Percentiles rank a stretch among this genome's conserved stretches.
These are phyloP conservation scores for Stagonosporopsis tanaceti DNA, from an alignment of 2,329 filamentous ascomycete genomes.

Conservation along the genomic window DNA sequence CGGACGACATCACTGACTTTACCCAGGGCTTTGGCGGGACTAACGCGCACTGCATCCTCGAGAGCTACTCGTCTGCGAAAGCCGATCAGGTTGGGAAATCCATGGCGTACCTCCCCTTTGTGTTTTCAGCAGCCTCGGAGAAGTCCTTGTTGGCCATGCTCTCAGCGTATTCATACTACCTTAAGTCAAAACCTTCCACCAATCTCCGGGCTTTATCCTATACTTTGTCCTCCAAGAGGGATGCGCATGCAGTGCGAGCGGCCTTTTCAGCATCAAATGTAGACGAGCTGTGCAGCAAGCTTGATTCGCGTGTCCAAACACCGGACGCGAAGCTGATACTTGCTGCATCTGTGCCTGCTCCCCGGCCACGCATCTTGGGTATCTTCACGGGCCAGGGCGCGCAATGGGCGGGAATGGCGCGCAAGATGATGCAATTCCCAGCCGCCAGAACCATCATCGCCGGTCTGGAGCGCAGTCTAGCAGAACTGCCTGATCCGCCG, in stretches of 20 bases:
- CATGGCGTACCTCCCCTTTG: neutral
- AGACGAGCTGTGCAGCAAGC: neutral
- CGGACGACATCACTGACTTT: neutral
- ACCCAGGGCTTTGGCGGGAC: constrained; percentile 31
- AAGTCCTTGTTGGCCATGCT: neutral
- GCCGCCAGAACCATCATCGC: constrained; percentile 18
- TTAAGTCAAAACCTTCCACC: neutral
- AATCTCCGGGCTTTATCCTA: constrained; percentile 2
- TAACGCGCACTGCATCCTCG: constrained; percentile 36
- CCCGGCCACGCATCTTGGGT: neutral
- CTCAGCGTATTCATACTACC: neutral
- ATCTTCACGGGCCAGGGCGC: constrained; percentile 44
- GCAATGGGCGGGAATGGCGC: constrained; percentile 38
- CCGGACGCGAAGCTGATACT: neutral
- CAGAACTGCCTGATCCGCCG: constrained; percentile 16
- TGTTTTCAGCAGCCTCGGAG: constrained; percentile 18
- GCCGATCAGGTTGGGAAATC: neutral
- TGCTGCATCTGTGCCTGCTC: neutral
- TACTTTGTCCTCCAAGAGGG: constrained; percentile 8
- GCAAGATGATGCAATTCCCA: constrained; percentile 26
- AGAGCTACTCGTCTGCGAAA: constrained; percentile 6
- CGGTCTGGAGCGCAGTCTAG: constrained; percentile 17
- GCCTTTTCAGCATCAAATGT: neutral
- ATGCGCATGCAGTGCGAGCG: neutral
- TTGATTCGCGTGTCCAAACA: neutral